Evolutionary conservation across 2,329 filamentous ascomycete genomes (phyloP), one percentile per base, ranked within the genome.

Genomic region (Trichoderma asperellum): DNA sequence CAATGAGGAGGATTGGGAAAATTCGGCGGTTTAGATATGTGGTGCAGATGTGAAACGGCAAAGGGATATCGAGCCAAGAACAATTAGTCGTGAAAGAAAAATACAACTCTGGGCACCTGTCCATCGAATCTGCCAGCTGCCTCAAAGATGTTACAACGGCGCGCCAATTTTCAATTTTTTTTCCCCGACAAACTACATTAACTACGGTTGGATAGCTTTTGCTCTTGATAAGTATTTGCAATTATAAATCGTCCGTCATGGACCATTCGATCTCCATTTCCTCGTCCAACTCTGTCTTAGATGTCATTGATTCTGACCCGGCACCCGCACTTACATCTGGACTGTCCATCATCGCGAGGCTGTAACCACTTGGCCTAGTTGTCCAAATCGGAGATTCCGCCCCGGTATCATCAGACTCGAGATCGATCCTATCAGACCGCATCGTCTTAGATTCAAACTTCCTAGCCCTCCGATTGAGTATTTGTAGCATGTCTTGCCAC

Each of bases 401-500:
- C 21, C 11, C 12, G 12, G 27, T 12, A 29, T 29, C 16, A n/a
- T 35, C 14, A 18, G 32, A 21, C 32, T 59, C 55, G 40, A 4
- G 8, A 43, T 43, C 18, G 18, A 18, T 43, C 18, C 18, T 43
- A n/a, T 43, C 18, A 21, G 8, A 12, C 4, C 52, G 12, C 29
- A 52, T 10, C 37, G 18, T 24, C 32, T 40, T 27, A 11, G 35
- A 55, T 16, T 24, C 16, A 62, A 35, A 71, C 70, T 69, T 63
- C 71, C 62, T 43, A 32, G 56, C 66, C 29, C 56, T 53, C 68
- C 63, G 4, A 18, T 4, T 32, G 55, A 43, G n/a, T 37, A 11
- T 4, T 47, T 70, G 69, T 64, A 69, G 70, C 74, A 73, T 73
- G 62, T 40, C 59, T 70, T 73, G 68, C 71, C 70, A 73, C 70